phyloP scores from a whole-genome alignment of 2,329 filamentous ascomycete species.

The Talaromyces sp. region DNA sequence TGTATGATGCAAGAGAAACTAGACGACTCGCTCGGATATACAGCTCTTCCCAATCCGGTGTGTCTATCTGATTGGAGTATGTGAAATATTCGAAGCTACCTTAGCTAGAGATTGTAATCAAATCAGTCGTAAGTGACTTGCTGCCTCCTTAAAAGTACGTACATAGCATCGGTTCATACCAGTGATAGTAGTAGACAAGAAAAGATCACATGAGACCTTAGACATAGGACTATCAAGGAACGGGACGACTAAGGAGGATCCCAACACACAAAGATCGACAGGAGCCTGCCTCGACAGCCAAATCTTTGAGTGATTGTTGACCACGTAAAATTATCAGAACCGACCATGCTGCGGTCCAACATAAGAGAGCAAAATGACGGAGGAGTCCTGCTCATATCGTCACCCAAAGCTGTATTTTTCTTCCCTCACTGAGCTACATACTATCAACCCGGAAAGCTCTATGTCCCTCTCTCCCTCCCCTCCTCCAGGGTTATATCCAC shows the following conservation, averaged over 20 bases:
- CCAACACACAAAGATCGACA: neutral
- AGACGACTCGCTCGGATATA: neutral
- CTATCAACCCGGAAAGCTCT: neutral
- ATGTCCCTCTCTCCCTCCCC: too few species aligned
- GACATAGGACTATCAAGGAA: neutral
- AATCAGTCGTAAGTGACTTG: conserved; percentile 9
- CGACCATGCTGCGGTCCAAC: neutral
- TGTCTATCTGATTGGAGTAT: neutral
- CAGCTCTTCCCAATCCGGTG: neutral
- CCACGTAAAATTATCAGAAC: neutral
- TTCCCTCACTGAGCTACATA: too few species aligned
- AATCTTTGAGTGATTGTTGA: neutral
- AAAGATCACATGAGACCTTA: too few species aligned
- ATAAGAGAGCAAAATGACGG: neutral
- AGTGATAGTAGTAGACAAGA: neutral
- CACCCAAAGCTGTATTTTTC: neutral
- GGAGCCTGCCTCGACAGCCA: neutral
- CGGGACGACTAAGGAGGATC: neutral
- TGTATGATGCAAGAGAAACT: neutral
- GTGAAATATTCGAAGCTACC: conserved; percentile 15
- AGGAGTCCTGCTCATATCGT: neutral
- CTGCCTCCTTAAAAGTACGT: neutral
- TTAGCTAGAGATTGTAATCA: conserved; percentile 13
- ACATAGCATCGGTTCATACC: neutral
- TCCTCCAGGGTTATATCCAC: too few species aligned